These are phyloP conservation scores for Typha latifolia DNA, from an alignment of 176 grass and related monocot species.

Conservation along the genomic window DNA sequence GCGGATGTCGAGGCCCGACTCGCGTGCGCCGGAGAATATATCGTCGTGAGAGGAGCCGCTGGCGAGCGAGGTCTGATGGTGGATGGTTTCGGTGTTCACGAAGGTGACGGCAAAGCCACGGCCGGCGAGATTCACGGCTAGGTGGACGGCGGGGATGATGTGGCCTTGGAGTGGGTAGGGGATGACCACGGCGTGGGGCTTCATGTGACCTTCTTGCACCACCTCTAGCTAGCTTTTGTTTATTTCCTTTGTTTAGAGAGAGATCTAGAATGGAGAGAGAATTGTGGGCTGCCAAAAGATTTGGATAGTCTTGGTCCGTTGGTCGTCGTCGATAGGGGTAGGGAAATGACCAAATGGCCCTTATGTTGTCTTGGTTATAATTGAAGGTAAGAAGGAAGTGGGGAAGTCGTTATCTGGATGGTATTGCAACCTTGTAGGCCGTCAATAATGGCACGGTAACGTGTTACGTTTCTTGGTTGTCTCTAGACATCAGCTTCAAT, in stretches of 20 bases:
- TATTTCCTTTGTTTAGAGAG: neutral
- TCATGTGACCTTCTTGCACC: neutral
- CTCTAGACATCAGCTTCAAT: no score
- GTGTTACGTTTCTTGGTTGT: no score
- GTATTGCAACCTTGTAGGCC: no score
- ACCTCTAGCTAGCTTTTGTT: neutral
- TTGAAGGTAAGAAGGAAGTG: no score
- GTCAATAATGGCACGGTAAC: no score
- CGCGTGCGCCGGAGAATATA: conserved; percentile 22
- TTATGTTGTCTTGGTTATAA: no score
- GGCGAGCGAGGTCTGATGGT: conserved; percentile 29
- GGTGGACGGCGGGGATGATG: conserved; percentile 53
- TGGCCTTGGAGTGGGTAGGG: conserved; percentile 61
- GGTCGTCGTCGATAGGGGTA: no score
- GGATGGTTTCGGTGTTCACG: conserved; percentile 53
- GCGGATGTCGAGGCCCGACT: conserved; percentile 26
- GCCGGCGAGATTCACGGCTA: conserved; percentile 31
- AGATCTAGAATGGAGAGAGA: neutral
- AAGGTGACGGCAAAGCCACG: conserved; percentile 53
- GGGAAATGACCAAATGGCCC: no score
- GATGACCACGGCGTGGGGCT: conserved; percentile 52
- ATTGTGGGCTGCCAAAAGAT: neutral
- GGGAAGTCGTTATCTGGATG: no score
- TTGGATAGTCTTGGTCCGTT: no score
- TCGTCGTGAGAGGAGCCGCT: conserved; percentile 6